These are phyloP conservation scores for Neurospora sp. DNA, from an alignment of 2,329 filamentous ascomycete species.

Conservation along the genomic window DNA sequence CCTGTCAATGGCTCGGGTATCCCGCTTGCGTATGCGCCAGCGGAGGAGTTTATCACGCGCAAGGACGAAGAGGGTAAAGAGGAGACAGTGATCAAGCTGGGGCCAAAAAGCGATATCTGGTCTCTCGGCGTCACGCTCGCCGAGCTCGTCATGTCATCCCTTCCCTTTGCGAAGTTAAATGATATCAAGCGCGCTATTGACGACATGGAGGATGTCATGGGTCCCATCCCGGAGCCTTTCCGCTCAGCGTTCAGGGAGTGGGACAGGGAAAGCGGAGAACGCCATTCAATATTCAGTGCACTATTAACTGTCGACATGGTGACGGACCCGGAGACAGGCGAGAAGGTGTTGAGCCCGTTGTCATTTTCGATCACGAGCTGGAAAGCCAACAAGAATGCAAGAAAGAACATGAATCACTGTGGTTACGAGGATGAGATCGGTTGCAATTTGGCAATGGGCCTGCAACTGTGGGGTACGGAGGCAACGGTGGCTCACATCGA, in stretches of 20 bases:
- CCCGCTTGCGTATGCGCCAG: not conserved
- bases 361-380: not conserved
- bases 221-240: slow-evolving; percentile 6
- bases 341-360: not conserved
- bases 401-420: no score
- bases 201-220: slow-evolving; percentile 2
- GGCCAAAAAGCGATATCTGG: slow-evolving; percentile 7
- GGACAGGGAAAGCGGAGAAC: not conserved
- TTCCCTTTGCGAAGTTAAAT: not conserved
- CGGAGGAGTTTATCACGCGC: slow-evolving; percentile 3
- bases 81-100: not conserved
- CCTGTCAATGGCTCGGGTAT: not conserved
- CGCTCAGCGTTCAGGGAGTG: not conserved
- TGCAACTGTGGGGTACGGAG: not conserved
- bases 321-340: not conserved
- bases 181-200: no score
- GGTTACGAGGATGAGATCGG: not conserved
- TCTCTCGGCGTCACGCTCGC: slow-evolving; percentile 3
- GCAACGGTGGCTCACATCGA: not conserved
- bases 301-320: not conserved
- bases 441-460: accelerated
- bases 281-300: not conserved
- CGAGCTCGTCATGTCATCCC: not conserved
- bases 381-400: not conserved
- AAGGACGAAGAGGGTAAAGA: not conserved